A percentile compares a stretch with the other conserved stretches of the same genome.
phyloP scores from a whole-genome alignment of 176 grass and related monocot species.

The Alloteropsis semialata region DNA sequence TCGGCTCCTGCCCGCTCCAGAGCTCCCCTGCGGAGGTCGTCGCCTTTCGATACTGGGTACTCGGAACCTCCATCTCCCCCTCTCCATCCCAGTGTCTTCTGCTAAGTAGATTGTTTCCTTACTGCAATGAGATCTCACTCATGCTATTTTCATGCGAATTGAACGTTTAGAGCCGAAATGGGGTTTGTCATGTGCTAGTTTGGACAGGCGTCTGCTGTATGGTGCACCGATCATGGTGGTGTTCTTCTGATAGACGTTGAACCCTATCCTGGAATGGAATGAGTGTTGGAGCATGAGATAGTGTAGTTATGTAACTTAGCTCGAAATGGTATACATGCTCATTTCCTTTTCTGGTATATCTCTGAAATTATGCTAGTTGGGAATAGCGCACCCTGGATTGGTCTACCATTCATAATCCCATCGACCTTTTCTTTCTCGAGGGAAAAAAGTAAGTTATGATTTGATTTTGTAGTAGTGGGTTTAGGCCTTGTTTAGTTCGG shows the following conservation, averaged over 20 bases:
- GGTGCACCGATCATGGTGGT: neutral
- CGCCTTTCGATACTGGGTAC: slow-evolving; percentile 93
- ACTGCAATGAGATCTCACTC: neutral
- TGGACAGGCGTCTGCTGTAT: neutral
- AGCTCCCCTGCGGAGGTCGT: slow-evolving; percentile 67
- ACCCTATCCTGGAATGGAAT: neutral
- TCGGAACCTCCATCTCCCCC: neutral
- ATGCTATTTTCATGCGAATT: neutral
- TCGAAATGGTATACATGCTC: slow-evolving; percentile 6
- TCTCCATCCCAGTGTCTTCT: neutral
- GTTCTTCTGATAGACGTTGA: neutral
- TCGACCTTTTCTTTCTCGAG: neutral
- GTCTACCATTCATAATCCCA: neutral
- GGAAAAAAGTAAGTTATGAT: neutral
- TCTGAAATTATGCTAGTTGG: neutral
- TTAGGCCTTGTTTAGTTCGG: too few relatives aligned
- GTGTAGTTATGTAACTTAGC: neutral
- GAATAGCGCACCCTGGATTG: neutral
- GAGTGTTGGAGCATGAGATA: neutral
- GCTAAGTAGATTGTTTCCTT: neutral
- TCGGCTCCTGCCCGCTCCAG: slow-evolving; percentile 70
- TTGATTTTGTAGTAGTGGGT: neutral
- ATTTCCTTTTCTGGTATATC: slow-evolving; percentile 17
- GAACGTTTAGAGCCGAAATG: neutral
- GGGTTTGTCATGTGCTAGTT: neutral